These are phyloP conservation scores for Lepidium aucheri DNA, from an alignment of 345 rosid genomes.

Conservation along the genomic window DNA sequence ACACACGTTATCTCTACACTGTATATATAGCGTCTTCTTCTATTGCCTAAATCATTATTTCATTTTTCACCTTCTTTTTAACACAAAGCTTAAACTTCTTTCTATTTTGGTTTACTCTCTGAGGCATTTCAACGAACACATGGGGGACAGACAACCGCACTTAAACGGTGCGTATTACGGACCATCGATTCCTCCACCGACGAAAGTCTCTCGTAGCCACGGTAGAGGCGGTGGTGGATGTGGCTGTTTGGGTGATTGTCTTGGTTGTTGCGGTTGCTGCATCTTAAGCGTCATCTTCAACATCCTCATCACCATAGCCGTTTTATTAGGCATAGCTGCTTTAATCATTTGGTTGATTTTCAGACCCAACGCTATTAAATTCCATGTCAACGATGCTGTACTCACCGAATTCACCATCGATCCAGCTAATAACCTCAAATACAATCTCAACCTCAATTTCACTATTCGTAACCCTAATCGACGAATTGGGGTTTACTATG, in stretches of 20 bases:
- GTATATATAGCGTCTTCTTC: not conserved
- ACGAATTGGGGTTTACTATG: slow-evolving; percentile 46
- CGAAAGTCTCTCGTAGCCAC: slow-evolving; percentile 35
- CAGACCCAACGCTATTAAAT: slow-evolving; percentile 48
- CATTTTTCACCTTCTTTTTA: not conserved
- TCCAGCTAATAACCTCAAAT: slow-evolving; percentile 29
- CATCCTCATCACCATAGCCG: slow-evolving; percentile 29
- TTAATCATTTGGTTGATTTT: slow-evolving; percentile 55
- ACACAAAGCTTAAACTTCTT: not conserved
- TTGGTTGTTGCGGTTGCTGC: slow-evolving; percentile 47
- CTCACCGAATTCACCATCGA: slow-evolving; percentile 39
- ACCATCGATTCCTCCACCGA: slow-evolving; percentile 51
- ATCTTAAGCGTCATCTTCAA: slow-evolving; percentile 46
- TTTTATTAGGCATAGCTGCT: slow-evolving; percentile 36
- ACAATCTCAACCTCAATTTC: slow-evolving; percentile 42
- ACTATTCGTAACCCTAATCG: slow-evolving; percentile 56
- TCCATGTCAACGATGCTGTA: slow-evolving; percentile 43
- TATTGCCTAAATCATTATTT: not conserved
- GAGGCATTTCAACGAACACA: slow-evolving; percentile 10
- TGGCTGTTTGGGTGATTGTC: slow-evolving; percentile 25
- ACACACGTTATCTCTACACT: slow-evolving; percentile 18
- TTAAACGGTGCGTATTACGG: slow-evolving; percentile 71
- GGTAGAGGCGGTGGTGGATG: slow-evolving; percentile 27
- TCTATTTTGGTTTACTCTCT: not conserved
- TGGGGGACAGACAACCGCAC: slow-evolving; percentile 48